phyloP scores from a whole-genome alignment of 257 asterid genomes.

The Ligustrum vulgare region DNA sequence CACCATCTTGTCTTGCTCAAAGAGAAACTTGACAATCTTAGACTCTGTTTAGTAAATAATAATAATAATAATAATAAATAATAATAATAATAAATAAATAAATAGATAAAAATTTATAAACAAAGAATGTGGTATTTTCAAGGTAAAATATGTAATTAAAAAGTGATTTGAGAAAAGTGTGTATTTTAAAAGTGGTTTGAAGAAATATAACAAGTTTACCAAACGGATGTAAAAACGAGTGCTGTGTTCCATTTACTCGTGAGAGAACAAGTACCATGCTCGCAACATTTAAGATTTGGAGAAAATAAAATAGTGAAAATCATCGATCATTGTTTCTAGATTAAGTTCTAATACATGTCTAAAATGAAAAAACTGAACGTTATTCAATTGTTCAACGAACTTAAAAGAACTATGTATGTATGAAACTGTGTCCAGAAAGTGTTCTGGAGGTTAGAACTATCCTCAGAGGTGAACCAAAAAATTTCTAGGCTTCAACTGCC shows the following conservation, averaged over 20 bases:
- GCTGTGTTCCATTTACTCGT: background rate
- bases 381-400: background rate
- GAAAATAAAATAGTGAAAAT: background rate
- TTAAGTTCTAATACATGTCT: background rate
- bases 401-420: background rate
- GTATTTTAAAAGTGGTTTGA: no score
- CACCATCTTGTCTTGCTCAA: background rate
- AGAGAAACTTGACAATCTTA: background rate
- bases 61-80: no score
- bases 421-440: no score
- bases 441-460: background rate
- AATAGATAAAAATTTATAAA: no score
- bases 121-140: no score
- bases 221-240: background rate
- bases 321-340: background rate
- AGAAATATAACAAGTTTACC: no score
- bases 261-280: background rate
- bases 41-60: no score
- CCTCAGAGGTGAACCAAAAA: background rate
- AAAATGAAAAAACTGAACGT: background rate
- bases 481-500: constrained; percentile 55
- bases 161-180: no score
- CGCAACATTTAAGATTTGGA: background rate
- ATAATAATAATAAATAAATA: no score
- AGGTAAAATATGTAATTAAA: no score